Evolutionary conservation across 306 rosid species (phyloP).

Genomic region (Hylodesmum podocarpum): DNA sequence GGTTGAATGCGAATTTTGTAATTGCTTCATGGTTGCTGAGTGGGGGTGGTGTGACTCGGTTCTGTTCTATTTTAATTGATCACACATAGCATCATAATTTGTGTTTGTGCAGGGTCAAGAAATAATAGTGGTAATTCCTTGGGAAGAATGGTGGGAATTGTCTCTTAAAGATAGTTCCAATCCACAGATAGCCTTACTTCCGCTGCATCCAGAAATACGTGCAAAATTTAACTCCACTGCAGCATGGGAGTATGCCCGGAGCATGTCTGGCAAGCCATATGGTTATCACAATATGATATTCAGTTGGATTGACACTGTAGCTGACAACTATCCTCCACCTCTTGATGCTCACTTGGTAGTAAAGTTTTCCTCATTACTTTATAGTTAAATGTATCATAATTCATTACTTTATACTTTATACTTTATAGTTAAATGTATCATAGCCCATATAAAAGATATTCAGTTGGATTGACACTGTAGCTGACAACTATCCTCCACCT

Average conservation of each 20-base stretch:
- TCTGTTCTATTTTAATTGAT: not conserved
- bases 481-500: constrained; percentile 96
- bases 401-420: too few species aligned
- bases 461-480: constrained; percentile 91
- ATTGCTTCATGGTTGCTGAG: not conserved
- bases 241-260: constrained; percentile 89
- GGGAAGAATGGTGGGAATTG: constrained; percentile 96
- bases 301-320: constrained; percentile 91
- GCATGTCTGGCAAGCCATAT: constrained; percentile 92
- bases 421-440: too few species aligned
- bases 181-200: constrained; percentile 87
- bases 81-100: not conserved
- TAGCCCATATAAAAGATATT: too few species aligned
- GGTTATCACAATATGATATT: constrained; percentile 96
- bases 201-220: constrained; percentile 72
- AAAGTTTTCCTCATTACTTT: not conserved
- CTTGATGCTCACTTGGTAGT: constrained; percentile 96
- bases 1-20: not conserved
- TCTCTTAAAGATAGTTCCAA: constrained; percentile 74
- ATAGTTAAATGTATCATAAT: not conserved
- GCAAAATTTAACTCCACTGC: constrained; percentile 71
- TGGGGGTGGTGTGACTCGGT: not conserved
- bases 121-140: constrained; percentile 74
- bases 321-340: constrained; percentile 96
- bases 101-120: constrained; percentile 71